Base-by-base conservation (phyloP, 2,329 filamentous ascomycete species). In the Chaetomiaceae sp. region DNA sequence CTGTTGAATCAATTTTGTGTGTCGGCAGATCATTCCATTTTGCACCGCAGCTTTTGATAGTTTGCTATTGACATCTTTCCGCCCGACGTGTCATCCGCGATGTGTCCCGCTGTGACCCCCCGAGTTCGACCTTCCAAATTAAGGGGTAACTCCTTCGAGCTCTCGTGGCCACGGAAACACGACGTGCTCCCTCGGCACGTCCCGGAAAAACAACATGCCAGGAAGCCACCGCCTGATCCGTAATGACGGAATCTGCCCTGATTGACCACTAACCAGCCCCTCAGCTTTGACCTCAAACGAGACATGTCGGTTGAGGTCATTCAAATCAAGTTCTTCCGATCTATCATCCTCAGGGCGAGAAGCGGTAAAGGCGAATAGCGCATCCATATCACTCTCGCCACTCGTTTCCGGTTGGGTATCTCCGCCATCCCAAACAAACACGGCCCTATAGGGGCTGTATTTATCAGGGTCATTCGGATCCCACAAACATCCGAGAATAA, bases 301-400 rank as follows among this genome's bases (percentile, higher is more conserved):
- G 40, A 43, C 40, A n/a, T 43, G 40, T 43, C 40, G 40, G 40
- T 43, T 27, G n/a, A 43, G 40, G 32, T 43, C 40, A 32, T 27
- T 43, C 9, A 16, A 42, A 27, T 43, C 40, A 43, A n/a, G 20
- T 16, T 43, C 40, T 8, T 43, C 14, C 10, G 40, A 30, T 1
- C 40, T 20, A n/a, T 27, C 6, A 43, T 43, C 40, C 23, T 43
- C 40, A 16, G 40, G 40, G n/a, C 40, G 25, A 5, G 40, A 43
- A 20, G 40, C 40, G 5, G 40, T 43, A 32, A 30, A 43, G 16
- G 27, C 40, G 25, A 25, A 13, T 40, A 23, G 5, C 7, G 23
- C 40, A 14, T 14, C 21, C 11, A 4, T n/a, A 30, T 30, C 40
- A 14, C 40, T 30, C 14, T 14, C 21, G 21, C 11, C 25, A 13